Conservation (phyloP, 257 asterid species). For the Penstemon newberryi region DNA sequence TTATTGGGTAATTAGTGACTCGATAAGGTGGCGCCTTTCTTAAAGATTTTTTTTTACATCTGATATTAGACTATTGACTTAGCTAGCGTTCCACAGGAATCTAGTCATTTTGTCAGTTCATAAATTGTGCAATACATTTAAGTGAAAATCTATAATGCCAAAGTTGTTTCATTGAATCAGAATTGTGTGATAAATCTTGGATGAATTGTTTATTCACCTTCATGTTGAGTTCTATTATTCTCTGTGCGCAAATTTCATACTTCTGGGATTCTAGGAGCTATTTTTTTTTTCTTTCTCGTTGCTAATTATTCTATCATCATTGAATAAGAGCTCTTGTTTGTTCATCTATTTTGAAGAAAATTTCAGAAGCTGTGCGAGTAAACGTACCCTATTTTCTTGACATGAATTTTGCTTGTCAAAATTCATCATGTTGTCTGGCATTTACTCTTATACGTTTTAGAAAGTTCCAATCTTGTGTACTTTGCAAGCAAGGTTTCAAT, state of each 20-base stretch:
- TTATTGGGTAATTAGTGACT: too few species aligned
- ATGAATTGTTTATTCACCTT: conserved; percentile 26
- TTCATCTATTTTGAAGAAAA: neutral
- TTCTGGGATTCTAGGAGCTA: too few species aligned
- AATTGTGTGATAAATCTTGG: conserved; percentile 28
- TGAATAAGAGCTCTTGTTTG: too few species aligned
- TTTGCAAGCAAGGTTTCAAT: conserved; percentile 3
- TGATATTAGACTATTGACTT: neutral
- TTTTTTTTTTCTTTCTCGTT: too few species aligned
- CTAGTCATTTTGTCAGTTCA: neutral
- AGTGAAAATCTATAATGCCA: neutral
- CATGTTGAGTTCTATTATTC: conserved; percentile 1
- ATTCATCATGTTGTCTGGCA: neutral
- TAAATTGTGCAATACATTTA: neutral
- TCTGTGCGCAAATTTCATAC: neutral
- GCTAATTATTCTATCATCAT: too few species aligned
- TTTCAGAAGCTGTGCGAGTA: neutral
- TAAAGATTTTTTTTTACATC: too few species aligned
- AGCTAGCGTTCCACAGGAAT: conserved; percentile 4
- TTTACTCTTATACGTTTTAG: neutral
- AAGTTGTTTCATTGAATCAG: neutral
- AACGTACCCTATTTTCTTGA: neutral
- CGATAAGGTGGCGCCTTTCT: too few species aligned
- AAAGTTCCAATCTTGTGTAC: conserved; percentile 11
- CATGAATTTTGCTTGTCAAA: neutral